These are phyloP conservation scores for Malassezia sympodialis DNA, from an alignment of 1,284 basidiomycete genomes.

Conservation along the genomic window DNA sequence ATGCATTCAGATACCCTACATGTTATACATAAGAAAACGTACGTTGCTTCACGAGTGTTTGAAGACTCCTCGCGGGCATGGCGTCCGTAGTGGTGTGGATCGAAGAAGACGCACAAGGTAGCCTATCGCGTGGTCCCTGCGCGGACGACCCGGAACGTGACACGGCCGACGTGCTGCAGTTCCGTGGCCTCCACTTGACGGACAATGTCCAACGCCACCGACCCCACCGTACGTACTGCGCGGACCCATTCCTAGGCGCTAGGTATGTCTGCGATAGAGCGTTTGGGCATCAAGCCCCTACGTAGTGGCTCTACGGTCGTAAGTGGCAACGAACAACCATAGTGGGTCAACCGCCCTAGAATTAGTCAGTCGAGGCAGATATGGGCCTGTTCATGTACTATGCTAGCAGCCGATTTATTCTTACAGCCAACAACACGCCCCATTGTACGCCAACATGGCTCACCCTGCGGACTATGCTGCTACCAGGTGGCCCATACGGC, in stretches of 20 bases:
- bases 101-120: neutral
- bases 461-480: too few relatives aligned
- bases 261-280: too few relatives aligned
- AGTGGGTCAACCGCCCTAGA: too few relatives aligned
- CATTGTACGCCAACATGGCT: too few relatives aligned
- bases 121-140: constrained; percentile 11
- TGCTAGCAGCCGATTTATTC: too few relatives aligned
- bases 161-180: neutral
- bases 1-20: constrained; percentile 34
- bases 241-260: too few relatives aligned
- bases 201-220: neutral
- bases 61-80: constrained; percentile 19
- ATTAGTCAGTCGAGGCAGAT: too few relatives aligned
- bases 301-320: too few relatives aligned
- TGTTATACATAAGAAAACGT: neutral
- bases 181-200: neutral
- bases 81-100: neutral
- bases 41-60: constrained; percentile 18
- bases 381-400: too few relatives aligned
- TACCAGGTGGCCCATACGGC: neutral
- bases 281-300: too few relatives aligned
- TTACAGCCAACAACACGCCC: too few relatives aligned
- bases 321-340: too few relatives aligned
- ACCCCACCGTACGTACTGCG: neutral
- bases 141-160: constrained; percentile 2